Evolutionary conservation across 1,284 basidiomycete genomes (phyloP), one percentile per base, ranked within the genome.

Genomic region (Fomitopsis schrenkii): DNA sequence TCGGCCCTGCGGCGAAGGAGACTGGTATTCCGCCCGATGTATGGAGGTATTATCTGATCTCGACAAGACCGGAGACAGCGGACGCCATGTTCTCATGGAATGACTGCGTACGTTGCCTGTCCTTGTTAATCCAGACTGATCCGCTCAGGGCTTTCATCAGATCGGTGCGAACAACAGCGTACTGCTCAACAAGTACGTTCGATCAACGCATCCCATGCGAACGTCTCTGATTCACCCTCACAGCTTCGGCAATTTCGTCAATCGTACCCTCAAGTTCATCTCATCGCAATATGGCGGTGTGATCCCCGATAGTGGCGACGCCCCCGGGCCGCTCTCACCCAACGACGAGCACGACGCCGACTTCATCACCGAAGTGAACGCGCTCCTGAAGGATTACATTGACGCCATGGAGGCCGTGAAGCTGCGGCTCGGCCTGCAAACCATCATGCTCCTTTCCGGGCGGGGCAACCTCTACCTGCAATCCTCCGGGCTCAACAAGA

Each of bases 31-130:
- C 96, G 36, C 79, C 94, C 0, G 94, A 94, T 1, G 97, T 99
- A 2, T 99, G 97, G 97, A 83, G 97, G 65, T 99, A 98, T 77
- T 99, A 98, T 76, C 82, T 99, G 19, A 80, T 99, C 33, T 93
- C 94, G 14, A 93, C 95, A 50, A 83, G 97, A 59, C 97, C 97
- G 14, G 97, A 99, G 77, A 95, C 89, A 9, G 90, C 88, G 40
- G 97, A 99, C 72, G 88, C 96, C 53, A 94, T 94, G 81, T 99
- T 99, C 80, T 94, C 95, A 0, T 99, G 97, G 97, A 82, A 87
- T 42, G 95, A 97, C 68, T 98, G 97, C 70, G 95, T 93, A 73
- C 72, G 87, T 77, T 0, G 12, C 38, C 17, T 33, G 50, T 46
- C 36, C 4, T 22, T 52, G 44, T 30, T 12, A 40, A 22, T 36